Base-by-base conservation (phyloP, 768 basidiomycete species). In the Scleroderma bovista region DNA sequence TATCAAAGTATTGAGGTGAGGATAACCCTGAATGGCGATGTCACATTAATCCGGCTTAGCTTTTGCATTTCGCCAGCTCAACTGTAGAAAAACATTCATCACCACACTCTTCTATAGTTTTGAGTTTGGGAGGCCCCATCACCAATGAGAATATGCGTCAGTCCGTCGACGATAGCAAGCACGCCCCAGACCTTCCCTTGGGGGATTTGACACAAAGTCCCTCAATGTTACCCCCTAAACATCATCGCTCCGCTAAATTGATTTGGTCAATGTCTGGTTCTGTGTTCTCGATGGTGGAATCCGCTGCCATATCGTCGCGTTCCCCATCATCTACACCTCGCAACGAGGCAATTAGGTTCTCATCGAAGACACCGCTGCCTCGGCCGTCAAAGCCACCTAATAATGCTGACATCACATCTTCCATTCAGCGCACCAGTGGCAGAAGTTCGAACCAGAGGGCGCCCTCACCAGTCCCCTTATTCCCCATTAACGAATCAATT, bases 401-500 rank as follows among this genome's bases (percentile, higher is more conserved):
- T 24, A 10, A 6, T n/a, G n/a, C 26, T 1, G 12, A 9, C 15
- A 17, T 24, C 45, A 20, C 12, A 8, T 3, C 3, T 10, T 43
- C 49, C 12, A 5, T 10, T 13, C 9, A 0, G 17, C n/a, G 46
- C 6, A 36, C 2, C 13, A 9, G 39, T 17, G 16, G 13, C 1
- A 10, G 16, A 31, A 24, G 22, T 11, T 17, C 42, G 9, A 24
- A n/a, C 12, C 12, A 29, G 6, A 6, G 6, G 15, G 43, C 29
- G n/a, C n/a, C n/a, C n/a, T n/a, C n/a, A 5, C 45, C 36, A 3
- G 7, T 4, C 11, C 48, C 60, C n/a, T 10, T 48, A 6, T 62
- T 62, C 48, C 47, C 50, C n/a, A 19, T 52, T 11, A 5, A 51
- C 16, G 64, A 64, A 29, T 22, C 57, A 0, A 64, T 31, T 29